Evolutionary conservation across 768 basidiomycete species (phyloP), one percentile per base, ranked within the genome.

Genomic region (Leccinum sublutescens): DNA sequence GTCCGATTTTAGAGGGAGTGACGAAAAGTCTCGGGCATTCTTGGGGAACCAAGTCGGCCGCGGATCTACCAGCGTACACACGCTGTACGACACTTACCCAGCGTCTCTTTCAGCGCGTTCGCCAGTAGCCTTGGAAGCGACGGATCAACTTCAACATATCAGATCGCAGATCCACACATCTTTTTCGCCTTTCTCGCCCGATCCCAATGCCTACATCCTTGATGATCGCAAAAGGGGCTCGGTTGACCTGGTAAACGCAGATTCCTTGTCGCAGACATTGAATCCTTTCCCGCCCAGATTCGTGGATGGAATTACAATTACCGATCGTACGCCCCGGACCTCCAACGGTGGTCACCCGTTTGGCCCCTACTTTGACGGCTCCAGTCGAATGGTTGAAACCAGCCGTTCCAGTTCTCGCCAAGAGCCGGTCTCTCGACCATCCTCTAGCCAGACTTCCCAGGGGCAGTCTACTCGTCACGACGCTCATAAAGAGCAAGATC

Each of bases 111-210:
- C 58, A 40, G 49, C 61, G 5, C 62, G 64, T 38, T 59, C 66
- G 19, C 40, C 62, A 19, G 56, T 49, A 31, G 63, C 64, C 6
- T 25, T 48, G 43, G 68, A 66, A 33, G 55, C 56, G 12, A 40
- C 27, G 15, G 66, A 66, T 49, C 66, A 58, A 12, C 63, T 66
- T 19, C 65, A 62, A 7, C 71, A 60, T 10, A 27, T 58, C 43
- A 63, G 67, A 52, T 59, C 68, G 25, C 67, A 64, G 45, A 54
- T 59, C 27, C 61, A 59, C 27, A 65, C 64, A 8, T 65, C 71
- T 58, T 91, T 91, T 71, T 87, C 88, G 7, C 89, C 89, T 3
- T 92, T 92, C 74, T 91, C 90, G 1, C 89, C 89, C 9, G 89
- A 91, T 64, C 85, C 87, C 9, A 86, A 82, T 62, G 67, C 78